Evolutionary conservation across 1,139 yeast species (phyloP), one percentile per base, ranked within the genome.

Genomic region (Sugiyamaella grinbergsii): DNA sequence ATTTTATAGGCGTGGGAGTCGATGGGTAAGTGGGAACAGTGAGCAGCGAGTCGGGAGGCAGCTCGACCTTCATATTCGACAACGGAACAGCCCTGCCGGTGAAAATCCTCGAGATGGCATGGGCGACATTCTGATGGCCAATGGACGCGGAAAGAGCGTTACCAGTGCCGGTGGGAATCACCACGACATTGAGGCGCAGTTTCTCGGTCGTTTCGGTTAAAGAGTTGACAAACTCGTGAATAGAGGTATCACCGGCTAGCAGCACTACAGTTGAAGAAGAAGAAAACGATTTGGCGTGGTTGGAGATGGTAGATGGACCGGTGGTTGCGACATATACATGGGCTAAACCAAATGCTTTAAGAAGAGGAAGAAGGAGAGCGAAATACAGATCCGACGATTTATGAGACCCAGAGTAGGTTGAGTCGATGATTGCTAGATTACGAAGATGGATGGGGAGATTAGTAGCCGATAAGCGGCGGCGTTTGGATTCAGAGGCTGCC

Each of bases 111-210:
- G 71, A 69, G 4, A 74, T 63, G 0, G 85, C 72, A 0, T 73
- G 71, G 4, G 74, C 62, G 1, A 76, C 67, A 23, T 72, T 72
- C 11, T 62, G 60, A 15, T 81, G 62, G 1, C 80, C 82, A 7
- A 83, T 60, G 0, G 95, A 83, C 16, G 79, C 76, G 1, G 89
- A 79, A 50, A 88, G 71, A 6, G 95, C 90, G 63, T 90, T 90
- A 0, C 96, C 97, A 0, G 96, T 84, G 1, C 98, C 98, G 50
- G 82, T 75, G 0, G 97, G 95, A 19, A 90, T 70, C 2, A 82
- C 77, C 8, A 74, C 70, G 1, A 86, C 76, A 46, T 56, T 61
- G 24, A 67, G 45, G 58, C 56, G 49, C 18, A 55, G 49, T n/a
- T 43, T 32, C 5, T 54, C 54, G 18, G 31, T 26, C 15, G 38